Base-by-base conservation (phyloP, 129 eudicot genomes). In the Arctium minus region DNA sequence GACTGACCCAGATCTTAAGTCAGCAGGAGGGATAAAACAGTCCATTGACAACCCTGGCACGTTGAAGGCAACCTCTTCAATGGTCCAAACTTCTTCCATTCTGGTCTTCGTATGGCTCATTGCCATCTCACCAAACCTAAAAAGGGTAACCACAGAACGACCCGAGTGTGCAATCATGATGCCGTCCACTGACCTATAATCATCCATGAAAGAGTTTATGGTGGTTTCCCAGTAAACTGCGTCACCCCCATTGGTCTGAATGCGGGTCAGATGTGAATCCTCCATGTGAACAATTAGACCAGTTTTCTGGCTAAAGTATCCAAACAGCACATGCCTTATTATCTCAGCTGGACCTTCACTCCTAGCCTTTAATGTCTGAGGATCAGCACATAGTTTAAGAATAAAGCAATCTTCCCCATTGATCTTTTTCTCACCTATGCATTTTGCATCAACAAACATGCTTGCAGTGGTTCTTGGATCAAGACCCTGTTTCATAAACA, bases 271-370 rank as follows among this genome's bases (percentile, higher is more conserved):
- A 82, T 93, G 98, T 13, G 98, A 93, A 86, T 93, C 98, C 83
- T 93, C 98, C 88, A 93, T 93, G 89, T 93, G 94, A 64, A 91
- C 83, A 73, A 93, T 89, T 65, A 93, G 87, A 0, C 98, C 98
- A 8, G 97, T 88, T 80, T 86, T 93, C 42, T 93, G 98, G 85
- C 98, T 93, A 85, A 93, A 93, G 85, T 91, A 91, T 77, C 98
- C 98, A 39, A 91, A 93, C 64, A 93, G 68, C 69, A 93, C 97
- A 69, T 93, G 98, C 79, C 98, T 80, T 77, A 93, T 91, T 85
- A 91, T 91, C 84, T 93, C 98, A 6, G 97, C 97, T 17, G 98
- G 98, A 46, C 98, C 98, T 81, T 93, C 98, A 30, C 98, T 93
- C 30, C 97, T 86, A 8, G 98, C 91, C 88, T 82, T 91, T 79